Evolutionary conservation across 345 rosid species (phyloP).

Genomic region (Litchi chinensis): DNA sequence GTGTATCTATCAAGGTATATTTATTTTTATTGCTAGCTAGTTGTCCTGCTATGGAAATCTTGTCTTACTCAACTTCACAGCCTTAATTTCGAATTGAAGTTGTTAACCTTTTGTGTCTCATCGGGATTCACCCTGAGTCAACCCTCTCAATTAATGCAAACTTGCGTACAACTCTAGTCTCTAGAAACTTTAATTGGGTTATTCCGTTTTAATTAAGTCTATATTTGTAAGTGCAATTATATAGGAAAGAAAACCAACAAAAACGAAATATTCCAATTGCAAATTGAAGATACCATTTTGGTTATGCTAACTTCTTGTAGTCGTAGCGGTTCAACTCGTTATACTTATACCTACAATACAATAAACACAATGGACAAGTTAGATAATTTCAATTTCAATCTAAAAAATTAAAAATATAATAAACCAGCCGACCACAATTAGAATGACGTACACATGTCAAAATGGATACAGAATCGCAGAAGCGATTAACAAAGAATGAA

Average conservation of each 20-base stretch:
- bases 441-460: too few species aligned
- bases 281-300: neutral
- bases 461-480: neutral
- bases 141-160: neutral
- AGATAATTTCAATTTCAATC: too few species aligned
- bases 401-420: too few species aligned
- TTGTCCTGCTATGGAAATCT: neutral
- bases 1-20: neutral
- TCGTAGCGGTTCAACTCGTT: too few species aligned
- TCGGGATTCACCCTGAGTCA: neutral
- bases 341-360: too few species aligned
- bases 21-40: neutral
- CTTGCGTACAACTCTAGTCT: too few species aligned
- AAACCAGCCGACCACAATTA: too few species aligned
- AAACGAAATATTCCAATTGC: neutral
- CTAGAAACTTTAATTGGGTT: neutral
- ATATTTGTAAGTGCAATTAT: too few species aligned
- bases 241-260: too few species aligned
- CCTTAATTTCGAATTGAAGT: neutral
- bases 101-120: too few species aligned
- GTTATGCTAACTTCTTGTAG: neutral
- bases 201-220: too few species aligned
- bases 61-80: neutral
- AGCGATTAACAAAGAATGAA: slow-evolving; percentile 9
- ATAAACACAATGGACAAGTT: too few species aligned